Evolutionary conservation across 306 rosid species (phyloP), one percentile per base, ranked within the genome.

Genomic region (Castanea crenata): DNA sequence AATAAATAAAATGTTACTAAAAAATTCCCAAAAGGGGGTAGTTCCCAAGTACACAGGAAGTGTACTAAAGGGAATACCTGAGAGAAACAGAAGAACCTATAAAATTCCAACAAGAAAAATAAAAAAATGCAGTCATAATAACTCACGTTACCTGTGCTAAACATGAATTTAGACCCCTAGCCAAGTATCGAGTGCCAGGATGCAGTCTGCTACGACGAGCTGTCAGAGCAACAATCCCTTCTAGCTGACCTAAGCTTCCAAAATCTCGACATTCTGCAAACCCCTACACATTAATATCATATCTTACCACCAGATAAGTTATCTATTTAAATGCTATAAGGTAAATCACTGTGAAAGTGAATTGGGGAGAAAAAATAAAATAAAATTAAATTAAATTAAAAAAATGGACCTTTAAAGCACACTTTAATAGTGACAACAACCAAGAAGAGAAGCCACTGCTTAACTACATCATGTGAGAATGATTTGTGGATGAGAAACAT

Each of bases 181-280:
- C 99, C 89, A 96, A 88, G 84, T 96, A 96, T 55, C 98, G 93
- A 78, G 99, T 96, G 55, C 99, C 99, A 18, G 99, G 99, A 85
- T 96, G 99, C 85, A 96, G 83, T 91, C 96, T 89, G 86, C 99
- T 96, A 73, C 99, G 93, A 59, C 97, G 97, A 86, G 99, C 99
- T 77, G 74, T 90, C 71, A 91, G 89, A 75, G 98, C 94, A 74
- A 88, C 97, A 83, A 90, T 59, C 65, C 99, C 98, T 88, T 96
- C 98, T 69, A 76, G 84, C 80, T 93, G 97, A 83, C 99, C 94
- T 14, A 92, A 90, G 90, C 93, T 88, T 82, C 98, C 99, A 86
- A 96, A 93, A 83, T 82, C 87, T 82, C 99, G 89, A 85, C 88
- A 91, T 86, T 96, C 99, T 87, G 96, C 98, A 85, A 96, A 93